phyloP scores from a whole-genome alignment of 1,139 yeast species.

The Taphrina deformans region DNA sequence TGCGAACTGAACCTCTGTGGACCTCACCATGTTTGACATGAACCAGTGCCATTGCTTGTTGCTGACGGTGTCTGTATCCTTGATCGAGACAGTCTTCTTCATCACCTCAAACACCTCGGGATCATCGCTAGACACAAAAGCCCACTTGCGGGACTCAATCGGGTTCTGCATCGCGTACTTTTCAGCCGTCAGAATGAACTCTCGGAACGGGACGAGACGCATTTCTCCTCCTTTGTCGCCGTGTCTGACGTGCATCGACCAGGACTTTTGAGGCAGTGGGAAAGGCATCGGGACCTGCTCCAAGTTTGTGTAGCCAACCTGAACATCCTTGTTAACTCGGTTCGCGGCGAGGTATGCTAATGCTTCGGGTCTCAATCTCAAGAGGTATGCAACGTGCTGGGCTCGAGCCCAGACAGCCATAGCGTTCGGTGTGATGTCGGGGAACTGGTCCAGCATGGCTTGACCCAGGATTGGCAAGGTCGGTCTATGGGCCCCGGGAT shows the following conservation, averaged over 20 bases:
- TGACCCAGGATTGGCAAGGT: background rate
- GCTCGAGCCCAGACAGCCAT: background rate
- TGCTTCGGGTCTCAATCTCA: background rate
- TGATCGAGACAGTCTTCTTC: background rate
- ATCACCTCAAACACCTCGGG: background rate
- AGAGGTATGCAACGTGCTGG: background rate
- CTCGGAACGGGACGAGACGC: background rate
- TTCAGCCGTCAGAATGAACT: background rate
- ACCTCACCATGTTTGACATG: background rate
- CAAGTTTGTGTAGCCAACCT: background rate
- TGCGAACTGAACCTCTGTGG: background rate
- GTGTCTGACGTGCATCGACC: constrained; percentile 3
- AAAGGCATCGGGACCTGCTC: background rate
- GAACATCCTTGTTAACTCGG: background rate
- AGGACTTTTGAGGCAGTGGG: background rate
- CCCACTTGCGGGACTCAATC: background rate
- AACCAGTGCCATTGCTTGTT: background rate
- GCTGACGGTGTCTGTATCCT: background rate
- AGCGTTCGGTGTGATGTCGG: background rate
- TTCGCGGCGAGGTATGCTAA: background rate
- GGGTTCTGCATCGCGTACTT: background rate
- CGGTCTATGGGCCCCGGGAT: background rate
- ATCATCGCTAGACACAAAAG: background rate
- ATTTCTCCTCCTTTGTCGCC: background rate
- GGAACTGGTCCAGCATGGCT: background rate